Evolutionary conservation across 1,139 yeast species (phyloP).

Genomic region (Debaryomyces coudertii): DNA sequence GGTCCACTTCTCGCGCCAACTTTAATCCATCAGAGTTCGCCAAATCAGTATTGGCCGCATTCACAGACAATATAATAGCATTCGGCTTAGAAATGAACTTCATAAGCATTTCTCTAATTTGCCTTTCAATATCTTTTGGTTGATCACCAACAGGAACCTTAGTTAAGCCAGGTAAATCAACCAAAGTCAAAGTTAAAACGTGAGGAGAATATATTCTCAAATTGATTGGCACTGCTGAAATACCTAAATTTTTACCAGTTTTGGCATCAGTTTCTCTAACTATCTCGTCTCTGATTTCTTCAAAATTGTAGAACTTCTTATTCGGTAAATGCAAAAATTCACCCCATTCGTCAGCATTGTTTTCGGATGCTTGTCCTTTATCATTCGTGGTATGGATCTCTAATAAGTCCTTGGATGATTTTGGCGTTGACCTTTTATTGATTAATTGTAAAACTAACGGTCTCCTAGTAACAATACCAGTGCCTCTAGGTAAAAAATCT

Average conservation of each 20-base stretch:
- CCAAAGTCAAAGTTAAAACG: slow-evolving; percentile 91
- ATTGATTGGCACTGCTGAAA: slow-evolving; percentile 90
- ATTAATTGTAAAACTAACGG: slow-evolving; percentile 84
- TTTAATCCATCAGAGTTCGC: slow-evolving; percentile 97
- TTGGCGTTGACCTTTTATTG: slow-evolving; percentile 56
- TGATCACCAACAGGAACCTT: slow-evolving; percentile 99
- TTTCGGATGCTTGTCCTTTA: slow-evolving; percentile 59
- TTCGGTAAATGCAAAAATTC: slow-evolving; percentile 93
- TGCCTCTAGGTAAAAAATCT: slow-evolving; percentile 93
- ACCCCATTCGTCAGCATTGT: slow-evolving; percentile 95
- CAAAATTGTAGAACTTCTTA: slow-evolving; percentile 84
- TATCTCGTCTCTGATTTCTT: slow-evolving; percentile 88
- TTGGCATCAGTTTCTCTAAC: slow-evolving; percentile 92
- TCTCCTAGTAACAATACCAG: slow-evolving; percentile 94
- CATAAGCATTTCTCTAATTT: slow-evolving; percentile 91
- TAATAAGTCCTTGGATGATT: slow-evolving; percentile 30
- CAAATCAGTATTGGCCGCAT: slow-evolving; percentile 96
- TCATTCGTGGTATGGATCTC: slow-evolving; percentile 40
- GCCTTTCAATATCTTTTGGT: slow-evolving; percentile 95
- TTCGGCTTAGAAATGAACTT: slow-evolving; percentile 94
- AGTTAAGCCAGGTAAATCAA: slow-evolving; percentile 96
- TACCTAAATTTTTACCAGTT: slow-evolving; percentile 92
- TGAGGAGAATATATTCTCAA: slow-evolving; percentile 94
- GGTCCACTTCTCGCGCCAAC: slow-evolving; percentile 96
- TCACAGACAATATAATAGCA: slow-evolving; percentile 92